Evolutionary conservation across 2,329 filamentous ascomycete species (phyloP).

Genomic region (Trichoderma aggressivum): DNA sequence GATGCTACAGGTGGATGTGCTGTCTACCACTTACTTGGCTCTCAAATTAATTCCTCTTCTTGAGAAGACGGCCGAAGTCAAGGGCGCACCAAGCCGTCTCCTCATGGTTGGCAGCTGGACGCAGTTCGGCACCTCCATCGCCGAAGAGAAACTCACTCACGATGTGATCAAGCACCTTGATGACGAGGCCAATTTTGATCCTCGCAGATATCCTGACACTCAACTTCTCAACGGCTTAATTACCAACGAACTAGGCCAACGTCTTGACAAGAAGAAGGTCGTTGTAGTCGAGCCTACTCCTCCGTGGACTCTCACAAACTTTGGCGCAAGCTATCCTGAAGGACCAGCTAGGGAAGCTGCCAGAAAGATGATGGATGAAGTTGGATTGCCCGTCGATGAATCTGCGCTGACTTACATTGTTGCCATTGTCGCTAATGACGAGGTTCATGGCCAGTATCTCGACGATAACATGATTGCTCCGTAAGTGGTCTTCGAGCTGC

Average conservation of each 20-base stretch:
- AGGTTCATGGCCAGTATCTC: neutral
- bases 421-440: neutral
- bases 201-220: neutral
- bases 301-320: neutral
- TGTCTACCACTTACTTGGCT: neutral
- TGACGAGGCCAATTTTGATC: neutral
- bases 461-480: neutral
- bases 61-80: neutral
- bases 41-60: neutral
- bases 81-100: neutral
- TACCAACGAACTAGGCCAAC: neutral
- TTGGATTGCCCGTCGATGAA: neutral
- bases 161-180: neutral
- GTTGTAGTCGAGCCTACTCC: neutral
- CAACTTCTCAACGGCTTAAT: neutral
- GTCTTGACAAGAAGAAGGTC: neutral
- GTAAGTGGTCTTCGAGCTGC: neutral
- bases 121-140: neutral
- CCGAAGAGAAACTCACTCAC: neutral
- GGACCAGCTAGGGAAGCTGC: neutral
- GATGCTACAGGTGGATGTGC: neutral
- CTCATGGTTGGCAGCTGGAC: neutral
- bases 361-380: neutral
- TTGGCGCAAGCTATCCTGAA: neutral
- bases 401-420: neutral